A percentile compares a stretch with the other conserved stretches of the same genome.
These are phyloP conservation scores for Sporormia fimetaria DNA, from an alignment of 495 filamentous ascomycete genomes.

Conservation along the genomic window DNA sequence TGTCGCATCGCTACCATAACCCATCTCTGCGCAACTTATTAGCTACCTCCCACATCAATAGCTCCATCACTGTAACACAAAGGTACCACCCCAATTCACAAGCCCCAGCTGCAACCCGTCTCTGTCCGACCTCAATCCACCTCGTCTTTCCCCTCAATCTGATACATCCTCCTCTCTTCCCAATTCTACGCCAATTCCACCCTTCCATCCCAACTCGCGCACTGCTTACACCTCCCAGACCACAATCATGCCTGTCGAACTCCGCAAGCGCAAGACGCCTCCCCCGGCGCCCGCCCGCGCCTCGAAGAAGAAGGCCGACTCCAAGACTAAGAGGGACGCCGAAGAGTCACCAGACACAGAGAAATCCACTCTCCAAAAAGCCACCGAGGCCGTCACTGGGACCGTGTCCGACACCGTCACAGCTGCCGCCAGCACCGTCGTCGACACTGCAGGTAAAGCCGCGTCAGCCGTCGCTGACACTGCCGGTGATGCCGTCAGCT, in stretches of 20 bases:
- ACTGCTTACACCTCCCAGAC: slow-evolving; percentile 1
- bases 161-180: not conserved
- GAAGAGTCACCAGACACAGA: slow-evolving; percentile 13
- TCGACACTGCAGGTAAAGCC: slow-evolving; percentile 3
- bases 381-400: slow-evolving; percentile 18
- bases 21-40: too few relatives aligned
- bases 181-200: slow-evolving; percentile 3
- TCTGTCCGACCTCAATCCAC: slow-evolving; percentile 13
- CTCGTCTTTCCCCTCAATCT: slow-evolving; percentile 6
- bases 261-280: slow-evolving; percentile 34
- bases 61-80: too few relatives aligned
- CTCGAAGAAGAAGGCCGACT: slow-evolving; percentile 28
- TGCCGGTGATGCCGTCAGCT: slow-evolving; percentile 1
- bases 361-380: slow-evolving; percentile 18
- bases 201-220: slow-evolving; percentile 9
- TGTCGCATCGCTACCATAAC: too few relatives aligned
- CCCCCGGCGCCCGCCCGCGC: slow-evolving; percentile 28
- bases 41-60: too few relatives aligned
- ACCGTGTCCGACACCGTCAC: slow-evolving; percentile 16
- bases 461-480: not conserved
- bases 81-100: too few relatives aligned
- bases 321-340: slow-evolving; percentile 17
- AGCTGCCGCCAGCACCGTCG: slow-evolving; percentile 1
- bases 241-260: slow-evolving; percentile 31
- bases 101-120: too few relatives aligned